A percentile compares a stretch with the other conserved stretches of the same genome.
phyloP scores from a whole-genome alignment of 305 asterid species.

The Coffea humblotiana region DNA sequence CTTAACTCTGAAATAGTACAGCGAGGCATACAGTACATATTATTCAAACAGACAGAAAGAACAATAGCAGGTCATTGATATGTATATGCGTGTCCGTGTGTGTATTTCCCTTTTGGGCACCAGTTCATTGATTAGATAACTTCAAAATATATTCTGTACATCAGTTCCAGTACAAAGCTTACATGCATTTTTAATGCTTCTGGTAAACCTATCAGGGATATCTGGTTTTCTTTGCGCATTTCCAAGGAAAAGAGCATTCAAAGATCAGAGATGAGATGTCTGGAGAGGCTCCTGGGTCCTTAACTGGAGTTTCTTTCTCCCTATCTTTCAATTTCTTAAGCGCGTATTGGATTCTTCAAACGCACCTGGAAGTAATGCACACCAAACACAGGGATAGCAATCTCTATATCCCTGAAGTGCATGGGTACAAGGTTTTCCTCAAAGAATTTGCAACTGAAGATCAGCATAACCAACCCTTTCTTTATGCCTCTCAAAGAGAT shows the following conservation, averaged over 20 bases:
- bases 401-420: background rate
- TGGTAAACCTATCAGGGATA: too few relatives aligned
- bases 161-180: background rate
- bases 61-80: too few relatives aligned
- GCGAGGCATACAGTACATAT: background rate
- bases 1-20: background rate
- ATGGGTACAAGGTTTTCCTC: constrained; percentile 6
- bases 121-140: background rate
- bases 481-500: constrained; percentile 69
- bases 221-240: background rate
- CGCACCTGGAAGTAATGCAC: background rate
- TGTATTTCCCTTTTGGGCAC: too few relatives aligned
- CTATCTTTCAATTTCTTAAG: background rate
- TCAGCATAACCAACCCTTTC: constrained; percentile 55
- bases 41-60: background rate
- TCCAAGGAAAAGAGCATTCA: background rate
- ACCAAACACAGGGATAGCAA: background rate
- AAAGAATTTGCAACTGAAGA: constrained; percentile 49
- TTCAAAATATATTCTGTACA: background rate
- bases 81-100: too few relatives aligned
- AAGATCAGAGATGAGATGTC: background rate
- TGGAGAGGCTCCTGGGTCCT: background rate
- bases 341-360: background rate
- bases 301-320: background rate
- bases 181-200: background rate